phyloP scores from a whole-genome alignment of 2,329 filamentous ascomycete species.

The Colletotrichum cordylinicola region DNA sequence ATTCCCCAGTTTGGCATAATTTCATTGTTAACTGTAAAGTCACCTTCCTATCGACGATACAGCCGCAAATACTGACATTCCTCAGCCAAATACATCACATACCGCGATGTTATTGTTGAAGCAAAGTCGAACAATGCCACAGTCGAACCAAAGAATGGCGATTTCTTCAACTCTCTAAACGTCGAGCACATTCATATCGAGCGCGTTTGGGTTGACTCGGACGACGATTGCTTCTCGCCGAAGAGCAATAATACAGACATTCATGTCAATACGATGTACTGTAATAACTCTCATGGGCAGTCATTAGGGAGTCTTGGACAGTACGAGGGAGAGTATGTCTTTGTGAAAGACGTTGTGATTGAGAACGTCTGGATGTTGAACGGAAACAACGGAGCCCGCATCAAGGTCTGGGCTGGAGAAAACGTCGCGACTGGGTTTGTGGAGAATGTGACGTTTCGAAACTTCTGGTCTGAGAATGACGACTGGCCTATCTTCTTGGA shows the following conservation, averaged over 20 bases:
- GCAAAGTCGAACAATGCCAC: slow-evolving; percentile 52
- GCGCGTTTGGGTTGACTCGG: slow-evolving; percentile 55
- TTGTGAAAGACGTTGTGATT: slow-evolving; percentile 61
- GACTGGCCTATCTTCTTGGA: slow-evolving; percentile 64
- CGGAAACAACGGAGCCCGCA: slow-evolving; percentile 57
- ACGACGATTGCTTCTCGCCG: slow-evolving; percentile 65
- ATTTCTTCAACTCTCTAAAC: slow-evolving; percentile 67
- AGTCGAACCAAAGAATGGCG: slow-evolving; percentile 61
- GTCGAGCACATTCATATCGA: slow-evolving; percentile 57
- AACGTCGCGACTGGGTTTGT: slow-evolving; percentile 65
- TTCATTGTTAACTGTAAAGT: slow-evolving; percentile 59
- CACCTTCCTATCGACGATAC: neutral
- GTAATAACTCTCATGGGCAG: slow-evolving; percentile 63
- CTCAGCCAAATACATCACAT: slow-evolving; percentile 53
- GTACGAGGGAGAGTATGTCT: slow-evolving; percentile 57
- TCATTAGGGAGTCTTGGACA: slow-evolving; percentile 65
- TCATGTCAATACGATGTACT: slow-evolving; percentile 64
- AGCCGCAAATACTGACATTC: neutral
- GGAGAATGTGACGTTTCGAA: slow-evolving; percentile 66
- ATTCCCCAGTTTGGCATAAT: slow-evolving; percentile 69
- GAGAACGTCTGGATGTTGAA: slow-evolving; percentile 64
- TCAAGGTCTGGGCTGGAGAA: slow-evolving; percentile 66
- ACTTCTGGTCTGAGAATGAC: slow-evolving; percentile 64
- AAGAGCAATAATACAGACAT: slow-evolving; percentile 66
- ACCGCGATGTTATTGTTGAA: slow-evolving; percentile 60